Evolutionary conservation across 2,329 filamentous ascomycete genomes (phyloP).

Genomic region (Aspergillus piperis): DNA sequence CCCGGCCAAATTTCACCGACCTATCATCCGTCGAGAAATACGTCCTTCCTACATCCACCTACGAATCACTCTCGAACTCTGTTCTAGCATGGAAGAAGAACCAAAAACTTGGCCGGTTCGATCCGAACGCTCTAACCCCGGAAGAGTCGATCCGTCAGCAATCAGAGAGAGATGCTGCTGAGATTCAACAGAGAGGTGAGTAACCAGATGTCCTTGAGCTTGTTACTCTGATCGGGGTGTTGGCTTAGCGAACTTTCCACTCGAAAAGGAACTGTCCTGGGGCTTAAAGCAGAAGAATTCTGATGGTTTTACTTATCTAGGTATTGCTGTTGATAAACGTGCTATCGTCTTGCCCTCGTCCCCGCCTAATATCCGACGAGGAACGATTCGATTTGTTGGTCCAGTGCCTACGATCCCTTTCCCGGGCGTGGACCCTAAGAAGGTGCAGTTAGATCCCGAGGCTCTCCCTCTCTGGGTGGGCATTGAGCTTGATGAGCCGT

Average conservation of each 20-base stretch:
- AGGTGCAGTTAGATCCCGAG: conserved; percentile 19
- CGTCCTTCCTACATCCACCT: conserved; percentile 80
- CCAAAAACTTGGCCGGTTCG: conserved; percentile 95
- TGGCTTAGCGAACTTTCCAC: too few relatives aligned
- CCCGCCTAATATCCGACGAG: conserved; percentile 46
- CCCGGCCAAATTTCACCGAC: conserved; percentile 79
- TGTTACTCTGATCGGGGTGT: too few relatives aligned
- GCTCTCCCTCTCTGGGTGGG: conserved; percentile 56
- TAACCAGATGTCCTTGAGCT: too few relatives aligned
- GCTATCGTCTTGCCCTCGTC: conserved; percentile 47
- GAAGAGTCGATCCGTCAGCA: conserved; percentile 72
- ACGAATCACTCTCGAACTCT: conserved; percentile 81
- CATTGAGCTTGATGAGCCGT: conserved; percentile 63
- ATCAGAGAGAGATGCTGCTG: conserved; percentile 57
- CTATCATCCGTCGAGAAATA: conserved; percentile 84
- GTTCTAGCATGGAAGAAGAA: conserved; percentile 94
- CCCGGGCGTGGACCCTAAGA: conserved; percentile 29
- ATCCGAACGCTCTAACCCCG: conserved; percentile 75
- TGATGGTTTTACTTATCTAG: conserved; percentile 25
- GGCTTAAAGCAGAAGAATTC: neutral
- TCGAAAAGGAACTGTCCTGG: too few relatives aligned
- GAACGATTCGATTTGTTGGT: conserved; percentile 46
- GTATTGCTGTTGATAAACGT: conserved; percentile 46
- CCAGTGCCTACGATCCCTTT: conserved; percentile 43
- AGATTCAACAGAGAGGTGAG: conserved; percentile 69